These are phyloP conservation scores for Boletellus emodensis DNA, from an alignment of 768 basidiomycete species.

Conservation along the genomic window DNA sequence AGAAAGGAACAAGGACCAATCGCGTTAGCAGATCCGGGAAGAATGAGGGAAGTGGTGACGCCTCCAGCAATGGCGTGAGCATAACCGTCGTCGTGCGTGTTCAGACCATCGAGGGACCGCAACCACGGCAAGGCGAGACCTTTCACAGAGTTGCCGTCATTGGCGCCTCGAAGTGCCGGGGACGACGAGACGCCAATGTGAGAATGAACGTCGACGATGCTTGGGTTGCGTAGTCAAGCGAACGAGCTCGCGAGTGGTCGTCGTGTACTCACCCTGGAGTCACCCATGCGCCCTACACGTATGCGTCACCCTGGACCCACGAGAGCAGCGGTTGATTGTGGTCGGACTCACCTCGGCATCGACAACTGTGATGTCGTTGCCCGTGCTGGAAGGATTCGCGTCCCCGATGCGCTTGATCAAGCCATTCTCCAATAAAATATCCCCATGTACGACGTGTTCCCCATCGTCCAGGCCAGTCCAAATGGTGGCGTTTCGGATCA, in stretches of 20 bases:
- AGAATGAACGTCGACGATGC: constrained; percentile 55
- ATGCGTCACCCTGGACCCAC: background rate
- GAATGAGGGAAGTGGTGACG: constrained; percentile 69
- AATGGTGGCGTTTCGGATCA: constrained; percentile 67
- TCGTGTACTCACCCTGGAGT: constrained; percentile 40
- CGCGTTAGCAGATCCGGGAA: constrained; percentile 64
- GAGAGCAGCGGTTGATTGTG: too few species aligned
- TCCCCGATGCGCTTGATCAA: constrained; percentile 54
- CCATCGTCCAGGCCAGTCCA: constrained; percentile 72
- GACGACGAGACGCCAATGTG: constrained; percentile 45
- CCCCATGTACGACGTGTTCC: constrained; percentile 51
- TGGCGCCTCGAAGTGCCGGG: constrained; percentile 40
- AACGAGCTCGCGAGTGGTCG: background rate
- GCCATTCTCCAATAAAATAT: constrained; percentile 61
- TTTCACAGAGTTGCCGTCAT: constrained; percentile 54
- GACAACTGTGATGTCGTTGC: constrained; percentile 32
- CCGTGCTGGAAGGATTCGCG: background rate
- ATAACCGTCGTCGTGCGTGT: constrained; percentile 68
- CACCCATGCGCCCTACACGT: constrained; percentile 56
- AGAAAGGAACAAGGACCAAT: constrained; percentile 41
- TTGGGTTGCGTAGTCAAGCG: constrained; percentile 10
- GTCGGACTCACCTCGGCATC: constrained; percentile 35
- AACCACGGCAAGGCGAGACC: constrained; percentile 51
- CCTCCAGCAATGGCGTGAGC: constrained; percentile 60
- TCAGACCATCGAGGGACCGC: constrained; percentile 66